phyloP scores from a whole-genome alignment of 148 eudicot genomes.

The Suaeda aralocaspica region DNA sequence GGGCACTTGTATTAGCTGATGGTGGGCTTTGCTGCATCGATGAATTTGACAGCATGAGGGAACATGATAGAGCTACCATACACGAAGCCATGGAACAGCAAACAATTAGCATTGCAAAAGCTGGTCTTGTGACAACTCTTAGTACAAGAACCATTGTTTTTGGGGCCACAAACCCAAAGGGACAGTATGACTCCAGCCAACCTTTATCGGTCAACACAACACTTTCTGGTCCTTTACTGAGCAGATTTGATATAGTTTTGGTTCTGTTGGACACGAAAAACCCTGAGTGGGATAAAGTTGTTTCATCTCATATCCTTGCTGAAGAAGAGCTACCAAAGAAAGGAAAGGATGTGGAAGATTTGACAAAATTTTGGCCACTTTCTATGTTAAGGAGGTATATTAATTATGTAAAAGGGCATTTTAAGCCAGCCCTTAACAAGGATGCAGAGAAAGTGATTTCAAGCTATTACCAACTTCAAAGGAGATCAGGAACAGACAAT shows the following conservation, averaged over 20 bases:
- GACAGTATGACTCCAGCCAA: conserved; percentile 91
- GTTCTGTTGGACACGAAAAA: conserved; percentile 89
- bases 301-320: conserved; percentile 90
- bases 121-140: conserved; percentile 95
- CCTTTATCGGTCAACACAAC: conserved; percentile 88
- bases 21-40: conserved; percentile 98
- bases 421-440: conserved; percentile 75
- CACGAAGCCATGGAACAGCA: conserved; percentile 99
- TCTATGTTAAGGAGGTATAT: conserved; percentile 81
- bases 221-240: conserved; percentile 91
- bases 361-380: conserved; percentile 63
- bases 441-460: conserved; percentile 90
- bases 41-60: conserved; percentile 97
- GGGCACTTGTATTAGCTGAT: conserved; percentile 95
- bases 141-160: conserved; percentile 85
- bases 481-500: conserved; percentile 77
- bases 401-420: conserved; percentile 69
- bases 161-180: conserved; percentile 98
- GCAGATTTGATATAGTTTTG: conserved; percentile 93
- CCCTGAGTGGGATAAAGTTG: conserved; percentile 96
- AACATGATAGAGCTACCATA: conserved; percentile 96
- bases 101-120: conserved; percentile 95
- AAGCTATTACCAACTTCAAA: conserved; percentile 85
- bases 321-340: conserved; percentile 41
- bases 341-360: conserved; percentile 47